These are phyloP conservation scores for Cryphonectria naterciae DNA, from an alignment of 2,329 filamentous ascomycete species.

Conservation along the genomic window DNA sequence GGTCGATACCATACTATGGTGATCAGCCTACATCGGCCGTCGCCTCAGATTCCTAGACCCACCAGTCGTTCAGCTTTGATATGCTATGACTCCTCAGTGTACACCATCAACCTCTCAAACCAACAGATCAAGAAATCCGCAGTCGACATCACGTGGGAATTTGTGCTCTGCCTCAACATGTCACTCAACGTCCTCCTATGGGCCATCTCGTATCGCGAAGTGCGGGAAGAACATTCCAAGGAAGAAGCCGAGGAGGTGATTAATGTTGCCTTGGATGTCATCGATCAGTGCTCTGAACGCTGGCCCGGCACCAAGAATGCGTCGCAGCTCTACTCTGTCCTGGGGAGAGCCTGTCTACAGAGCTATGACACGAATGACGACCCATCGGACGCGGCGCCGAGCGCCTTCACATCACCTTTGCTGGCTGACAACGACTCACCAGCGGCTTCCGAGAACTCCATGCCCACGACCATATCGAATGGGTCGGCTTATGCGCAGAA, in stretches of 20 bases:
- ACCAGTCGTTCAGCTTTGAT: conserved; percentile 76
- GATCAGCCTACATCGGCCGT: conserved; percentile 85
- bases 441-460: conserved; percentile 46
- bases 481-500: conserved; percentile 32
- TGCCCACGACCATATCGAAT: conserved; percentile 39
- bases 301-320: conserved; percentile 92
- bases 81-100: conserved; percentile 82
- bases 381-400: conserved; percentile 40
- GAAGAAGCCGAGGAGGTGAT: conserved; percentile 79
- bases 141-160: conserved; percentile 92
- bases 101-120: conserved; percentile 79
- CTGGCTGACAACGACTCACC: conserved; percentile 55
- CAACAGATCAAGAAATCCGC: conserved; percentile 76
- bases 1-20: conserved; percentile 84
- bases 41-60: conserved; percentile 87
- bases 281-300: conserved; percentile 78
- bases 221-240: conserved; percentile 72
- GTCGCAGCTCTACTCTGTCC: conserved; percentile 81
- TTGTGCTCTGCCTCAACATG: conserved; percentile 88
- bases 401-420: conserved; percentile 50
- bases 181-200: conserved; percentile 89
- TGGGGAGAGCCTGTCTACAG: conserved; percentile 83
- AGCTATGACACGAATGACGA: conserved; percentile 72
- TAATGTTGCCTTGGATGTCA: conserved; percentile 74
- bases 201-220: conserved; percentile 84